A percentile compares a stretch with the other conserved stretches of the same genome.
Evolutionary conservation across 2,329 filamentous ascomycete genomes (phyloP).

Genomic region (Metarhizium rileyi): DNA sequence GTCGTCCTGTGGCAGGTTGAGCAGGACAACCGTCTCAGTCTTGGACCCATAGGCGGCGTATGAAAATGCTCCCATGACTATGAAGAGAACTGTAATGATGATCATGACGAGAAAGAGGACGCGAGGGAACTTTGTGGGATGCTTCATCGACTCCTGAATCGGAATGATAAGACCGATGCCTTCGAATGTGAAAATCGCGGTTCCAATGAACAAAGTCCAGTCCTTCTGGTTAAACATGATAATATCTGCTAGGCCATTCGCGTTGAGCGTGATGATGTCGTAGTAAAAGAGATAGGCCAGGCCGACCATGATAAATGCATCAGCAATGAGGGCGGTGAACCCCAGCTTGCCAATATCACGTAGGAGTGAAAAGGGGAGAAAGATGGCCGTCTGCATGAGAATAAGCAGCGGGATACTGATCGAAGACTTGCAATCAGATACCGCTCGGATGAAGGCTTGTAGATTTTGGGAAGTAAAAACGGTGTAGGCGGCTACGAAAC

Average conservation of each 20-base stretch:
- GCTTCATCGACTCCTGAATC: conserved; percentile 93
- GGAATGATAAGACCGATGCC: conserved; percentile 96
- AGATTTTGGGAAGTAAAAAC: conserved; percentile 95
- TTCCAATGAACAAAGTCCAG: conserved; percentile 98
- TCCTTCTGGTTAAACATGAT: conserved; percentile 80
- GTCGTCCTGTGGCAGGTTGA: conserved; percentile 93
- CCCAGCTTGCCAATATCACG: conserved; percentile 96
- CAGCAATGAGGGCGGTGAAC: conserved; percentile 86
- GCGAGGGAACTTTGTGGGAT: conserved; percentile 79
- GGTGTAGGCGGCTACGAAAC: conserved; percentile 90
- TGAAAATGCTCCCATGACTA: conserved; percentile 82
- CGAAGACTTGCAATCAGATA: conserved; percentile 74
- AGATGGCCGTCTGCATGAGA: conserved; percentile 88
- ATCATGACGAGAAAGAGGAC: conserved; percentile 90
- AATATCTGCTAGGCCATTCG: conserved; percentile 73
- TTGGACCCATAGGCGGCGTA: conserved; percentile 93
- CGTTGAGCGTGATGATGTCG: conserved; percentile 74
- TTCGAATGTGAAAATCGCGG: conserved; percentile 97
- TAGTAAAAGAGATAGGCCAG: conserved; percentile 94
- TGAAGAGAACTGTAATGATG: conserved; percentile 84
- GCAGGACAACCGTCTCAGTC: conserved; percentile 91
- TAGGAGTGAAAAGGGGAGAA: conserved; percentile 86
- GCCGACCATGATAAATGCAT: conserved; percentile 87
- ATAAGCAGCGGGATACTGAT: conserved; percentile 88
- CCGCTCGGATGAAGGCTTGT: conserved; percentile 87